Conservation (phyloP, 495 filamentous ascomycete species). For the Friedmanniomyces endolithicus region DNA sequence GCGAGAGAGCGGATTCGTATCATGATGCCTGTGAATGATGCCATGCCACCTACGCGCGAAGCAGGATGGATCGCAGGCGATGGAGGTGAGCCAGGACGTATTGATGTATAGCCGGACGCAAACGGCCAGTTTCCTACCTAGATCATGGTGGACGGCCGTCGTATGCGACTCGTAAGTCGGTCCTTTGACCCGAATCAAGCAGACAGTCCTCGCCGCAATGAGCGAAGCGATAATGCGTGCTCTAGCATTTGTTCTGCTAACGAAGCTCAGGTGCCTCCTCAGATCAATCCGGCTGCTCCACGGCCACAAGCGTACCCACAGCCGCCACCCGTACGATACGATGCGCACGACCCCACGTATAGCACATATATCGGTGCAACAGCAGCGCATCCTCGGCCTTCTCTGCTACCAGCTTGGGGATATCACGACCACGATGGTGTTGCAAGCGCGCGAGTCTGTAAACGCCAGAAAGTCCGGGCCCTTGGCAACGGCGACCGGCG, state of each 20-base stretch:
- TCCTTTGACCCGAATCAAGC: background rate
- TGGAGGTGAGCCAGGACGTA: background rate
- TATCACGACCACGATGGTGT: background rate
- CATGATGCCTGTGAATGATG: background rate
- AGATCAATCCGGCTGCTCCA: background rate
- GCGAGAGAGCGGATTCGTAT: conserved; percentile 2
- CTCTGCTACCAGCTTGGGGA: background rate
- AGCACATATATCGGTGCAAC: too few species aligned
- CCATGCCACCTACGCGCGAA: background rate
- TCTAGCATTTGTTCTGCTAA: background rate
- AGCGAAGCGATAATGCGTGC: background rate
- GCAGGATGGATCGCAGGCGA: background rate
- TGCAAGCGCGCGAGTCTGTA: too few species aligned
- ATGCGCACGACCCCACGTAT: background rate
- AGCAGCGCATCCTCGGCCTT: background rate
- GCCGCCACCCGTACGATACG: background rate
- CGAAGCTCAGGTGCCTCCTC: background rate
- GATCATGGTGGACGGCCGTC: background rate
- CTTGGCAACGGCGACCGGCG: too few species aligned
- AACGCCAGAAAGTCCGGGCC: too few species aligned
- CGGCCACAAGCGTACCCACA: background rate
- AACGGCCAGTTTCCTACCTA: background rate
- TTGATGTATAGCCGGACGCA: background rate
- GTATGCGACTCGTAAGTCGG: background rate
- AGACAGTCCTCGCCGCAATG: background rate